phyloP scores from a whole-genome alignment of 75 land plant genomes.

The Selaginella moellendorffii region DNA sequence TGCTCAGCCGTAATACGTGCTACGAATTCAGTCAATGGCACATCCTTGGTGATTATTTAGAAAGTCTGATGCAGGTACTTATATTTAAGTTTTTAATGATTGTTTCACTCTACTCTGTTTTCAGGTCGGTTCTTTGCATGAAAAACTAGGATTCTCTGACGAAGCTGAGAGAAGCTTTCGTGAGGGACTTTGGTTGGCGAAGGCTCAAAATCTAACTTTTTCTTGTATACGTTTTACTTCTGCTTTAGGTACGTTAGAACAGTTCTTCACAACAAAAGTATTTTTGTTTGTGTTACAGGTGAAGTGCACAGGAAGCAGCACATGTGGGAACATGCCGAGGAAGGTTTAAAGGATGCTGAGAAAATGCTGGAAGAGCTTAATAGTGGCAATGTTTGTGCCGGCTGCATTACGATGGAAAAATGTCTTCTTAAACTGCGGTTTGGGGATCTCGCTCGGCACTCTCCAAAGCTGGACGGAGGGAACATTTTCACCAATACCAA shows the following conservation, averaged over 20 bases:
- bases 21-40: constrained; percentile 58
- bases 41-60: constrained; percentile 60
- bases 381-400: constrained; percentile 21
- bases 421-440: constrained; percentile 34
- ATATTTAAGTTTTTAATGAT: not conserved
- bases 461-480: not conserved
- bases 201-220: constrained; percentile 36
- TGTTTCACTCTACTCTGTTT: not conserved
- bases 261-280: not conserved
- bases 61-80: constrained; percentile 66
- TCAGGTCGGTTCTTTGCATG: constrained; percentile 54
- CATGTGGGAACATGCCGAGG: constrained; percentile 40
- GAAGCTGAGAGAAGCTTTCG: constrained; percentile 53
- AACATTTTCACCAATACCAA: not conserved
- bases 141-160: constrained; percentile 47
- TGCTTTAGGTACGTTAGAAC: constrained; percentile 38
- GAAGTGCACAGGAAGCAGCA: constrained; percentile 50
- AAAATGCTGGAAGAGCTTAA: constrained; percentile 16
- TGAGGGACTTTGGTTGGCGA: constrained; percentile 43
- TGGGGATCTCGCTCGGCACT: constrained; percentile 41
- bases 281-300: constrained; percentile 30
- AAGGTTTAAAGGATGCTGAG: constrained; percentile 32
- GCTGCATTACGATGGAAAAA: constrained; percentile 33
- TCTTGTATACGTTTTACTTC: constrained; percentile 41
- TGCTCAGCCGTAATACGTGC: constrained; percentile 8